These are phyloP conservation scores for Colletotrichum spinosum DNA, from an alignment of 2,329 filamentous ascomycete species.

Conservation along the genomic window DNA sequence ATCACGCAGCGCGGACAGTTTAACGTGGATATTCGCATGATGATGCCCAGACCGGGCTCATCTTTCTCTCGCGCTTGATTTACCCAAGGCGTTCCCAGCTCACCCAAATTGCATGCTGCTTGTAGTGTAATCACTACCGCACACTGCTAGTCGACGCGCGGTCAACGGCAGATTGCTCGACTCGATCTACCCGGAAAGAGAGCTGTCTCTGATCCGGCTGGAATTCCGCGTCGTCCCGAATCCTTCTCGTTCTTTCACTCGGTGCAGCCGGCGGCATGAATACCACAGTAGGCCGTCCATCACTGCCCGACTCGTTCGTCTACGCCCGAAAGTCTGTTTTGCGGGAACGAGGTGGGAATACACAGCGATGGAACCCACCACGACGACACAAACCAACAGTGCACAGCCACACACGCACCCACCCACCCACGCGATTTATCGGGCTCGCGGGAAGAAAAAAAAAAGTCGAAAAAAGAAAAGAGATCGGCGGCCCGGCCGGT, in stretches of 20 bases:
- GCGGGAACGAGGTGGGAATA: slow-evolving; percentile 13
- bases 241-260: slow-evolving; percentile 5
- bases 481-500: slow-evolving; percentile 31
- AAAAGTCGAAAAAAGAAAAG: not conserved
- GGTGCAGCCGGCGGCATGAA: slow-evolving; percentile 25
- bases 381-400: too few species aligned
- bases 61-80: not conserved
- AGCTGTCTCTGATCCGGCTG: not conserved
- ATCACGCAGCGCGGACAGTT: slow-evolving; percentile 1
- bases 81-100: not conserved
- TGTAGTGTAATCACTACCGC: too few species aligned
- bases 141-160: too few species aligned
- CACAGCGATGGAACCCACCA: too few species aligned
- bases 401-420: too few species aligned
- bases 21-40: not conserved
- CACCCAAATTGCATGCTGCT: not conserved
- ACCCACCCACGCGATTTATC: too few species aligned
- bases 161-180: not conserved
- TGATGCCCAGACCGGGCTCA: slow-evolving; percentile 7
- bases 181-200: not conserved
- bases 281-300: slow-evolving; percentile 11
- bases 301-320: slow-evolving; percentile 16
- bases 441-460: too few species aligned
- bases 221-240: not conserved
- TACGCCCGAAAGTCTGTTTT: slow-evolving; percentile 26